Evolutionary conservation across 2,329 filamentous ascomycete genomes (phyloP), one percentile per base, ranked within the genome.

Genomic region (Juglanconis oblonga): DNA sequence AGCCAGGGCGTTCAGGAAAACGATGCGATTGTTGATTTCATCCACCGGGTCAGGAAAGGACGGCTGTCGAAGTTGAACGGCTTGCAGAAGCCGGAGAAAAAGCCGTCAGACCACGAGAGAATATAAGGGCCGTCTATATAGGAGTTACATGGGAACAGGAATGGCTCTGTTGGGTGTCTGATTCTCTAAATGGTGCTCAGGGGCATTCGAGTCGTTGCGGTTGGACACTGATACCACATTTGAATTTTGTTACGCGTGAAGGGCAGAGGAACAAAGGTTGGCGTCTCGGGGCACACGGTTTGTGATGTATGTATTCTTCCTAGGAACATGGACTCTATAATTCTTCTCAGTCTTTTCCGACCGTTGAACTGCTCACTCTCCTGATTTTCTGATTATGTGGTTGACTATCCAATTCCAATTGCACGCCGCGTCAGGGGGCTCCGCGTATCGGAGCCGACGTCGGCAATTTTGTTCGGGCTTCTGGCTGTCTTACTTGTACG

Each of bases 1-100:
- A 86, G 85, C 38, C 81, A 90, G 65, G 89, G 88, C 14, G 85
- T 94, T 45, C 88, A 87, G 65, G 91, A 96, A 77, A 92, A 88
- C 70, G 91, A 95, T 67, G 87, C 92, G 65, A 89, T 95, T 59
- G 89, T 93, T 59, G 89, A 90, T 65, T 86, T 92, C 70, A 79
- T 92, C 63, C 90, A 91, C 79, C 89, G 87, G 70, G 81, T 90
- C 35, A 80, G 82, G 69, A 82, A 81, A 65, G 79, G 86, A 63
- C 82, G 84, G 24, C 65, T 75, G 2, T 64, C 67, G 75, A 76
- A 70, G 70, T 67, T 67, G 24, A 66, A 63, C 35, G 52, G 52
- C 29, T 24, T 61, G 54, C 51, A 52, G 33, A 72, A 68, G 62
- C 70, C 68, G 47, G 72, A 72, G 24, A 65, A 64, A 52, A 56